Evolutionary conservation across 805 yeast species (phyloP).

Genomic region (Teunomyces aglyptinius): DNA sequence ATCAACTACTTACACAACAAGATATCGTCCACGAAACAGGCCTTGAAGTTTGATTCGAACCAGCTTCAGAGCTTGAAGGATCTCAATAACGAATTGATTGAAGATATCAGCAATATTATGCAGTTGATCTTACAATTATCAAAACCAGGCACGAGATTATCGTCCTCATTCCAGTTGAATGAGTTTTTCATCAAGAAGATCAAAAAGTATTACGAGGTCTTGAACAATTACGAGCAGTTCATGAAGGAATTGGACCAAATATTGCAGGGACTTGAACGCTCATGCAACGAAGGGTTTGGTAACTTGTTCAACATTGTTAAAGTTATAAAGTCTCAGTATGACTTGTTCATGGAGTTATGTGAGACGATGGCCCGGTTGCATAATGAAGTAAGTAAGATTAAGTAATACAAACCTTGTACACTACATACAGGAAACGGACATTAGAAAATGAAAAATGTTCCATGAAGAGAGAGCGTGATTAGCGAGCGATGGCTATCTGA

Average conservation of each 20-base stretch:
- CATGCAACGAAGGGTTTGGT: constrained; percentile 40
- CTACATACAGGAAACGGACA: background rate
- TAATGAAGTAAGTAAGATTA: constrained; percentile 26
- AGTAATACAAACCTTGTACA: background rate
- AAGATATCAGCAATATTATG: constrained; percentile 54
- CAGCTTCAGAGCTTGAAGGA: constrained; percentile 33
- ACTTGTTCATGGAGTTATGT: constrained; percentile 70
- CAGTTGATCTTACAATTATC: constrained; percentile 50
- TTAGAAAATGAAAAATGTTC: too few relatives aligned
- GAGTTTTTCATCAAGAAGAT: constrained; percentile 53
- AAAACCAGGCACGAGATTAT: constrained; percentile 55
- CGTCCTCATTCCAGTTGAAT: constrained; percentile 54
- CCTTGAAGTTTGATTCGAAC: constrained; percentile 48
- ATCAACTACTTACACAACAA: constrained; percentile 60
- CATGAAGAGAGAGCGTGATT: too few relatives aligned
- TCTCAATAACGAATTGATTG: constrained; percentile 40
- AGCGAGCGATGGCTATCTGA: background rate
- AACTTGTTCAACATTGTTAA: constrained; percentile 48
- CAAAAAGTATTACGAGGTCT: constrained; percentile 45
- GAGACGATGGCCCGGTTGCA: constrained; percentile 73
- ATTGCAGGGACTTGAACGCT: constrained; percentile 41
- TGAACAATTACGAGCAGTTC: constrained; percentile 59
- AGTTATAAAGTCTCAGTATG: constrained; percentile 66
- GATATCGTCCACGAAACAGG: constrained; percentile 63
- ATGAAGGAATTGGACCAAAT: constrained; percentile 60